Evolutionary conservation across 257 asterid species (phyloP).

Genomic region (Phtheirospermum japonicum): DNA sequence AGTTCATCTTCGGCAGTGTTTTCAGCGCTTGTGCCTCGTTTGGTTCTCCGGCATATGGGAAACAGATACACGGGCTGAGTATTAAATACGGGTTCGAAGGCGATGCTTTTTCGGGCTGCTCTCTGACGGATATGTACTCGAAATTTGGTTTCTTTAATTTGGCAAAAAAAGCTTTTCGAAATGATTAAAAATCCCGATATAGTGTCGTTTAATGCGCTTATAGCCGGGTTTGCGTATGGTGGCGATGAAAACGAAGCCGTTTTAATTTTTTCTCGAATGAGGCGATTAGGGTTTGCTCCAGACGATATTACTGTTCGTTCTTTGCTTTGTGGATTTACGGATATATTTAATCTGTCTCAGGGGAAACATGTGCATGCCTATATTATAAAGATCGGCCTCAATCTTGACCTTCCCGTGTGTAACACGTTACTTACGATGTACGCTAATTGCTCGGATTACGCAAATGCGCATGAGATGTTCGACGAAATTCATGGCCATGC

Average conservation of each 20-base stretch:
- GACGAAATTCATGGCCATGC: slow-evolving; percentile 38
- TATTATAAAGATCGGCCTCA: slow-evolving; percentile 46
- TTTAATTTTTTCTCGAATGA: slow-evolving; percentile 54
- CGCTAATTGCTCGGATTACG: slow-evolving; percentile 51
- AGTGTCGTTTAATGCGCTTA: slow-evolving; percentile 70
- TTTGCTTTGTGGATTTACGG: slow-evolving; percentile 58
- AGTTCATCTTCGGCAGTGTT: slow-evolving; percentile 62
- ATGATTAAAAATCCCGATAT: slow-evolving; percentile 58
- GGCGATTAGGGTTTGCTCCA: slow-evolving; percentile 43
- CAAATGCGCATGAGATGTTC: slow-evolving; percentile 49
- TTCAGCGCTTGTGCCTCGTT: slow-evolving; percentile 63
- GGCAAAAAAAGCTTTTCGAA: slow-evolving; percentile 53
- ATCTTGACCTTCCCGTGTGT: slow-evolving; percentile 49
- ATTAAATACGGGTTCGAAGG: slow-evolving; percentile 50
- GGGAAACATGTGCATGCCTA: slow-evolving; percentile 70
- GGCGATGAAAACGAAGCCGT: slow-evolving; percentile 57
- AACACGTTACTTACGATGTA: slow-evolving; percentile 68
- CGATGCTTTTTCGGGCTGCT: slow-evolving; percentile 60
- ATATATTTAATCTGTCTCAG: slow-evolving; percentile 38
- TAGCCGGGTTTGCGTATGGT: slow-evolving; percentile 56
- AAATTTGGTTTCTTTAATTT: slow-evolving; percentile 56
- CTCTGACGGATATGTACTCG: slow-evolving; percentile 78
- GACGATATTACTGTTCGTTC: slow-evolving; percentile 64
- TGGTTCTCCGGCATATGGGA: slow-evolving; percentile 49
- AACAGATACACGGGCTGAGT: slow-evolving; percentile 61